Evolutionary conservation across 116 monocot species (phyloP).

Genomic region (Dioscorea cayenensis): DNA sequence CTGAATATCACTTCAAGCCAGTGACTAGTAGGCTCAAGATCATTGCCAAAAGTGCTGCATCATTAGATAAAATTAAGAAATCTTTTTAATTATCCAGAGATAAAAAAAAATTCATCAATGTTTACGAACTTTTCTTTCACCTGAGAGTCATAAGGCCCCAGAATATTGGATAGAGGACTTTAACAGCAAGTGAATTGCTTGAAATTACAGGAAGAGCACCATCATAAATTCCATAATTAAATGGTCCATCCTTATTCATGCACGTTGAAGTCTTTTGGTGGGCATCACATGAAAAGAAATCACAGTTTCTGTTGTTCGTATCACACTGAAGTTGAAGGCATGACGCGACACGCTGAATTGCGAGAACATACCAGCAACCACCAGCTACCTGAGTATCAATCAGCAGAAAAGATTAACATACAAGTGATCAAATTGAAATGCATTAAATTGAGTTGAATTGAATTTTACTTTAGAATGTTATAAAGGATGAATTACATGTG

Average conservation of each 20-base stretch:
- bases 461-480: too few relatives aligned
- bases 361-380: slow-evolving; percentile 89
- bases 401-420: neutral
- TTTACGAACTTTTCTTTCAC: slow-evolving; percentile 14
- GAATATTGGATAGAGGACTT: slow-evolving; percentile 82
- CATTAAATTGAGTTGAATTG: too few relatives aligned
- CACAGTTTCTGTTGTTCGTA: slow-evolving; percentile 39
- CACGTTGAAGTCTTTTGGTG: slow-evolving; percentile 30
- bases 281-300: slow-evolving; percentile 22
- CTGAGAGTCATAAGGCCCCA: slow-evolving; percentile 95
- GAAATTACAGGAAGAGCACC: slow-evolving; percentile 67
- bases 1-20: slow-evolving; percentile 69
- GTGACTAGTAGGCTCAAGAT: slow-evolving; percentile 59
- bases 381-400: slow-evolving; percentile 58
- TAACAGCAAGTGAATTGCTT: slow-evolving; percentile 63
- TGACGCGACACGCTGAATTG: slow-evolving; percentile 64
- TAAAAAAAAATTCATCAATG: too few relatives aligned
- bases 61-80: neutral
- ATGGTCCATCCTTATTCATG: slow-evolving; percentile 43
- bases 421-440: too few relatives aligned
- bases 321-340: slow-evolving; percentile 60
- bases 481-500: slow-evolving; percentile 44
- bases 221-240: slow-evolving; percentile 60
- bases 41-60: slow-evolving; percentile 58
- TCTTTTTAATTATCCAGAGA: too few relatives aligned